Base-by-base conservation (phyloP, 164 flowering plant genomes). In the Cinnamomum micranthum region DNA sequence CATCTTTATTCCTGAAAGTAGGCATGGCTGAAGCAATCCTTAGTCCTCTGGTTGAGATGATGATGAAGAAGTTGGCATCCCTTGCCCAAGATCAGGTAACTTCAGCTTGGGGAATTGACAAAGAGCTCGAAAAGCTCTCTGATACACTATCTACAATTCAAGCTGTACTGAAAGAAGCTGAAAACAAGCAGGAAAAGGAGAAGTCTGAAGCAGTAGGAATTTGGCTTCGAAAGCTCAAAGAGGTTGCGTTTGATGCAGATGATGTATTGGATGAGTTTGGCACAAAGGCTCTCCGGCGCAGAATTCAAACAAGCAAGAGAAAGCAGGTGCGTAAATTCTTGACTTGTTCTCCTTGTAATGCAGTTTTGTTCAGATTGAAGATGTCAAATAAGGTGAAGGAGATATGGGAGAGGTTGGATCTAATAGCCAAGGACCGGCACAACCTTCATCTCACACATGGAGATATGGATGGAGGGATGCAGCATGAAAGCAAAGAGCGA, bases 191-290 rank as follows among this genome's bases (percentile, higher is more conserved):
- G 31, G 47, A 24, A 27, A 22, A 50, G 55, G 33, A 33, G 28
- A 4, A 41, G 35, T 65, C 23, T 17, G 27, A 50, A 22, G 23
- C 69, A 7, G 58, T 50, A 3, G 23, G 10, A 22, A 22, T 41
- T 23, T 73, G 75, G 75, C 22, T 50, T 22, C 51, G 52, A 6
- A 63, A 27, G 69, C 69, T 73, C 17, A 23, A 50, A 41, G 60
- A 73, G 50, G 69, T 65, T 15, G 69, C 75, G 14, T 73, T 35
- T 27, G 75, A 73, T 15, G 75, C 67, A 5, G 75, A 73, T 9
- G 75, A 73, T 27, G 14, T 73, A 7, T 60, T 73, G 41, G 75
- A 73, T 7, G 75, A 73, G 24, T 64, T 65, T 15, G 31, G 10
- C 13, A 50, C 23, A 20, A 35, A 15, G 28, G 50, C 69, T 27